Percentiles rank a stretch among this genome's conserved stretches.
Conservation (phyloP, 306 rosid genomes). For the Ormosia emarginata region DNA sequence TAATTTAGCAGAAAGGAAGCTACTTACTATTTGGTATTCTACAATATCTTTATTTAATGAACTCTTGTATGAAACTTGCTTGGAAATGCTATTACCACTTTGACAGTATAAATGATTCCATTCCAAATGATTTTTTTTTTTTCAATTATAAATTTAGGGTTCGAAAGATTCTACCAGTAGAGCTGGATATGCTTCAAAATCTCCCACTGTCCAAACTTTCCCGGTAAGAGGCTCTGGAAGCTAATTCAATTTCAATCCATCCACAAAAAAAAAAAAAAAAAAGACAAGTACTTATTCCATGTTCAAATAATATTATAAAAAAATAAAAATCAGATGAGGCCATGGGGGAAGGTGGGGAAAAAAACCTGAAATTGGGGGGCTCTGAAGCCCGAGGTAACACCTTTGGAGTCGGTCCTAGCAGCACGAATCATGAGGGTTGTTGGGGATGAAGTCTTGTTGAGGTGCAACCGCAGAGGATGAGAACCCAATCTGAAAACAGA, state of each 20-base stretch:
- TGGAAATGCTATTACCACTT: neutral
- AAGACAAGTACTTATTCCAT: neutral
- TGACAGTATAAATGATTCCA: neutral
- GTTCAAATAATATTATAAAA: neutral
- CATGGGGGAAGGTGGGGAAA: neutral
- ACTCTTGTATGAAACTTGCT: neutral
- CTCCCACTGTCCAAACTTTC: slow-evolving; percentile 75
- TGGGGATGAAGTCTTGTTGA: slow-evolving; percentile 23
- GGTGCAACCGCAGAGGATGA: slow-evolving; percentile 30
- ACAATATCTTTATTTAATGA: neutral
- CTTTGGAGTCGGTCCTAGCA: slow-evolving; percentile 61
- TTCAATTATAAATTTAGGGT: neutral
- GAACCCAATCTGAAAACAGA: slow-evolving; percentile 42
- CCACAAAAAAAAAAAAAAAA: neutral
- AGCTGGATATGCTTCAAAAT: slow-evolving; percentile 91
- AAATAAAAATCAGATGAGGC: neutral
- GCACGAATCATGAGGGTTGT: slow-evolving; percentile 51
- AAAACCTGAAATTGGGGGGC: too few species aligned
- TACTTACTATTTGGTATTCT: neutral
- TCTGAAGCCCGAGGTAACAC: neutral
- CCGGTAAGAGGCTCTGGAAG: slow-evolving; percentile 93
- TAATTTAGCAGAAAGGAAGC: neutral
- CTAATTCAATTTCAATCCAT: slow-evolving; percentile 43
- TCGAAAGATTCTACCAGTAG: slow-evolving; percentile 49
- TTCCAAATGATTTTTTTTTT: neutral